These are phyloP conservation scores for Dactylellina parvicollis DNA, from an alignment of 2,329 filamentous ascomycete species.

Conservation along the genomic window DNA sequence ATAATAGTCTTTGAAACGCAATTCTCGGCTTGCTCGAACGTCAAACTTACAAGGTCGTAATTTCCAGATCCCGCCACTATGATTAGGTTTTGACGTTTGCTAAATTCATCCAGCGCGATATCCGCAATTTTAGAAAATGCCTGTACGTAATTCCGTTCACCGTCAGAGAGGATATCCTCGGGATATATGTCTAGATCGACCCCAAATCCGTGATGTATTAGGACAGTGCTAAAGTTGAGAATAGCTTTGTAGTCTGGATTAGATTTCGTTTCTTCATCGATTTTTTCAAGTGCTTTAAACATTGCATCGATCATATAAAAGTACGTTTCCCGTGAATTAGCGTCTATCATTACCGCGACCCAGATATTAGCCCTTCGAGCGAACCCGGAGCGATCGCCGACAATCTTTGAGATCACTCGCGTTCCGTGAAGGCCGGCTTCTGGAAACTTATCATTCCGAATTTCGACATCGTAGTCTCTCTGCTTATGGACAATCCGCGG, in stretches of 20 bases:
- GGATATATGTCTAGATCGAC: not conserved
- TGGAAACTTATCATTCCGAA: not conserved
- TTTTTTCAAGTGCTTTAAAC: constrained; percentile 1
- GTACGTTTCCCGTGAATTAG: not conserved
- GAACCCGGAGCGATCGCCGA: constrained; percentile 7
- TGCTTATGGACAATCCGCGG: not conserved
- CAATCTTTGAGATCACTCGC: constrained; percentile 10
- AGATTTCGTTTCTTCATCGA: constrained; percentile 1
- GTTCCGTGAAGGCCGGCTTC: constrained; percentile 16
- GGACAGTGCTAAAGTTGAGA: not conserved
- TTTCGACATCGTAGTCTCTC: not conserved
- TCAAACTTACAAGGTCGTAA: not conserved
- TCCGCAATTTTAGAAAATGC: not conserved
- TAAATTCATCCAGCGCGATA: not conserved
- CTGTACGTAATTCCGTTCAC: not conserved
- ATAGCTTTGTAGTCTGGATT: constrained; percentile 10
- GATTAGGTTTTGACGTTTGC: constrained; percentile 11
- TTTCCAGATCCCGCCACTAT: constrained; percentile 23
- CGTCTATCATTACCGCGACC: not conserved
- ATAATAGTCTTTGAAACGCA: not conserved
- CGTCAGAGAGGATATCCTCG: not conserved
- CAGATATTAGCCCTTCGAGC: constrained; percentile 13
- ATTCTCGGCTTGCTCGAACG: not conserved
- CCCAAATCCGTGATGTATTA: not conserved
- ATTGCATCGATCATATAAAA: constrained; percentile 9